A percentile compares a stretch with the other conserved stretches of the same genome.
These are phyloP conservation scores for Pythium rishiriense DNA, from an alignment of 352 stramenopile genomes.

Conservation along the genomic window DNA sequence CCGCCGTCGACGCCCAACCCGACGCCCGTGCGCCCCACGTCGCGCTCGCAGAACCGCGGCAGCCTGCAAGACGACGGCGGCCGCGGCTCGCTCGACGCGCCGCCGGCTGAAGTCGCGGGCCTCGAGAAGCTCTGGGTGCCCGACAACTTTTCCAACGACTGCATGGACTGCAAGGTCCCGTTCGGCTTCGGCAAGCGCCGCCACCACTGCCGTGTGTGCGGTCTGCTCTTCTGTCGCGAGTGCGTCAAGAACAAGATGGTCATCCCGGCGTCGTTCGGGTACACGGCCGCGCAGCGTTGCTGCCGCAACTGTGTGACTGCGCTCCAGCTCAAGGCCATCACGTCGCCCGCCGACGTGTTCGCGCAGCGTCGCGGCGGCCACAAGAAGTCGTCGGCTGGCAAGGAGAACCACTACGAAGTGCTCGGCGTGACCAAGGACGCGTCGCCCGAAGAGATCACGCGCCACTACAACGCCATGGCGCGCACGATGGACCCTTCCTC, in stretches of 20 bases:
- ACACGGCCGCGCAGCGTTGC: slow-evolving; percentile 72
- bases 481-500: slow-evolving; percentile 66
- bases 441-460: slow-evolving; percentile 69
- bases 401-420: slow-evolving; percentile 67
- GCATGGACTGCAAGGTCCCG: slow-evolving; percentile 84
- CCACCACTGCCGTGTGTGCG: slow-evolving; percentile 86
- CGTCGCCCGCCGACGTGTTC: slow-evolving; percentile 83
- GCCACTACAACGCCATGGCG: slow-evolving; percentile 74
- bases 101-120: slow-evolving; percentile 59
- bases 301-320: slow-evolving; percentile 83
- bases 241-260: slow-evolving; percentile 87
- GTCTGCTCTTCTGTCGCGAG: slow-evolving; percentile 75
- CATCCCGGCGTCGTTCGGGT: slow-evolving; percentile 78
- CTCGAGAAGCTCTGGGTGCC: slow-evolving; percentile 87
- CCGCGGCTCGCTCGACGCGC: slow-evolving; percentile 53
- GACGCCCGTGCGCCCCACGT: not conserved
- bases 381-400: slow-evolving; percentile 40
- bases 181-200: slow-evolving; percentile 84
- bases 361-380: slow-evolving; percentile 67
- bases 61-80: slow-evolving; percentile 28
- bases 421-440: slow-evolving; percentile 70
- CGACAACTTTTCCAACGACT: slow-evolving; percentile 86
- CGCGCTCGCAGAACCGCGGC: slow-evolving; percentile 22
- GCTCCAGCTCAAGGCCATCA: slow-evolving; percentile 86
- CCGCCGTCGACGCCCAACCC: slow-evolving; percentile 5